A percentile compares a stretch with the other conserved stretches of the same genome.
These are phyloP conservation scores for Monosporascus cannonballus DNA, from an alignment of 2,329 filamentous ascomycete genomes.

Conservation along the genomic window DNA sequence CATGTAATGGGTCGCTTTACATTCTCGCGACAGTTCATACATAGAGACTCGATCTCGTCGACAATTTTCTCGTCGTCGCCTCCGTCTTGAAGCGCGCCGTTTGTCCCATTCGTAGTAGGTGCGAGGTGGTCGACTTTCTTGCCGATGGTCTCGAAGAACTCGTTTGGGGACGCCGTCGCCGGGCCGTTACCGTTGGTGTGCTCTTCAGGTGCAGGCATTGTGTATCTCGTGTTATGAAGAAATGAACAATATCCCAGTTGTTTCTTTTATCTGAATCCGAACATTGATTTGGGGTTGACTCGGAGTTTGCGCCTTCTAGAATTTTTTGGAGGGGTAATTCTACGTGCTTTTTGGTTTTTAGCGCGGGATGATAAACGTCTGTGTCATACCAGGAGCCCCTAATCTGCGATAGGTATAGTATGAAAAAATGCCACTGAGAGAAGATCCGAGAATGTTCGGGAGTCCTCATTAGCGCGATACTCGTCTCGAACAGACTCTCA, in stretches of 20 bases:
- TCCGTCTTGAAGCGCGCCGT: slow-evolving; percentile 23
- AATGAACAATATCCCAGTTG: no score
- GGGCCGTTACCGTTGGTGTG: slow-evolving; percentile 25
- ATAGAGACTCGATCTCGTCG: slow-evolving; percentile 70
- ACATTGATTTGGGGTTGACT: neutral
- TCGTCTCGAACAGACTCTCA: no score
- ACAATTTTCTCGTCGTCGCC: slow-evolving; percentile 50
- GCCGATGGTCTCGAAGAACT: slow-evolving; percentile 59
- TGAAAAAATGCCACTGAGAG: neutral
- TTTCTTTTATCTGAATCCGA: neutral
- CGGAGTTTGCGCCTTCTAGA: slow-evolving; percentile 5
- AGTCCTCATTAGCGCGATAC: neutral
- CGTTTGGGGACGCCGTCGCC: slow-evolving; percentile 25
- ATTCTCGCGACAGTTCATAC: slow-evolving; percentile 81
- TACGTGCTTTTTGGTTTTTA: slow-evolving; percentile 8
- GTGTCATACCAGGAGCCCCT: slow-evolving; percentile 24
- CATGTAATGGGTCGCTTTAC: slow-evolving; percentile 35
- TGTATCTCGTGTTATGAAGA: slow-evolving; percentile 8
- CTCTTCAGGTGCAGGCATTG: slow-evolving; percentile 37
- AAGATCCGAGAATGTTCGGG: slow-evolving; percentile 1
- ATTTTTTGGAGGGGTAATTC: slow-evolving; percentile 33
- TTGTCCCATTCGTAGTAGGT: slow-evolving; percentile 19
- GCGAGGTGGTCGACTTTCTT: slow-evolving; percentile 51
- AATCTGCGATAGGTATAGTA: neutral
- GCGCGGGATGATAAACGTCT: slow-evolving; percentile 27